These are phyloP conservation scores for Asparagopsis taxiformis DNA, from an alignment of 31 red algal genomes.

Conservation along the genomic window DNA sequence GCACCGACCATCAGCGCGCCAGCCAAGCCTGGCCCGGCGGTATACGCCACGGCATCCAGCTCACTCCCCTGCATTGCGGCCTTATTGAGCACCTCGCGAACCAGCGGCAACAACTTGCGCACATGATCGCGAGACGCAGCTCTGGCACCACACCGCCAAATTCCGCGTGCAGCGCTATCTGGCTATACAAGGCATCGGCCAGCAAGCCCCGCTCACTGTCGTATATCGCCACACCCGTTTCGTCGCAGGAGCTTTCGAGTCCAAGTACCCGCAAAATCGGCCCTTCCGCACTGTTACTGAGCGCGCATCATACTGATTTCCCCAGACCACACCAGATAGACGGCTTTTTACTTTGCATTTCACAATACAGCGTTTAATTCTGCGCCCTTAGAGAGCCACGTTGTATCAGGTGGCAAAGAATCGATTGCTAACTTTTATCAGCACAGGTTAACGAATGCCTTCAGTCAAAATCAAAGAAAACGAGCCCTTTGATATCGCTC, in stretches of 20 bases:
- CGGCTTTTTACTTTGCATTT: no score
- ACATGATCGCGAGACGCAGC: background rate
- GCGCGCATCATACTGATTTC: no score
- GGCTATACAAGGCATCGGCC: background rate
- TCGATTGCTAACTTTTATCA: no score
- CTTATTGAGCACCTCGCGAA: background rate
- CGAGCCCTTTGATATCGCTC: constrained; percentile 3
- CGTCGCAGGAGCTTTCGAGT: background rate
- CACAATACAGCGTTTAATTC: no score
- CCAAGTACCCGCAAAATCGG: background rate
- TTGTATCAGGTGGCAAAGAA: no score
- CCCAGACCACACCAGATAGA: no score
- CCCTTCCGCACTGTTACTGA: no score
- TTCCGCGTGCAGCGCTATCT: background rate
- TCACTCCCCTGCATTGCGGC: background rate
- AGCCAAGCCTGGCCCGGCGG: background rate
- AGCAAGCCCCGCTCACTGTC: background rate
- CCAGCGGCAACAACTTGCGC: background rate
- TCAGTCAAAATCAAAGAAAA: background rate
- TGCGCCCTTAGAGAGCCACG: no score
- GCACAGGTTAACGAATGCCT: background rate
- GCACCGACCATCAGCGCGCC: constrained; percentile 3
- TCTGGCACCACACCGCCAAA: constrained; percentile 6
- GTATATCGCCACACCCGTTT: background rate
- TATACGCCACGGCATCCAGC: background rate